phyloP scores from a whole-genome alignment of 2,329 filamentous ascomycete genomes.

The Phoma herbarum region DNA sequence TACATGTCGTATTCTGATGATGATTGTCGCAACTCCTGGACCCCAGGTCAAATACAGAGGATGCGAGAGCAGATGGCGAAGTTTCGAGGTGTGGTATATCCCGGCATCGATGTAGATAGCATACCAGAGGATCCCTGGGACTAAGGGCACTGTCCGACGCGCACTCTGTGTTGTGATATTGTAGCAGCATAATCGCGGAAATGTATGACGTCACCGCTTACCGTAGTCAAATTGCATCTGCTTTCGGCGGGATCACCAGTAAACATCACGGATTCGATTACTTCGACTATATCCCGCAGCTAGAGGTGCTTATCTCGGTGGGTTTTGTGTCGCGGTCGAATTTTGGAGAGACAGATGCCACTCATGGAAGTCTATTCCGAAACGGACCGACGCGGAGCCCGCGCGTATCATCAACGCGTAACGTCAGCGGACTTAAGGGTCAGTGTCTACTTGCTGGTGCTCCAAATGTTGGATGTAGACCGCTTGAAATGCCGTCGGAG shows the following conservation, averaged over 20 bases:
- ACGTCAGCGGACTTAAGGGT: background rate
- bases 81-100: conserved; percentile 8
- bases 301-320: background rate
- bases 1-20: conserved; percentile 6
- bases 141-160: background rate
- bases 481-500: background rate
- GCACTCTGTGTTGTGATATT: too few relatives aligned
- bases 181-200: background rate
- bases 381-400: background rate
- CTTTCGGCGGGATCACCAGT: background rate
- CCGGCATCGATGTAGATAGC: conserved; percentile 5
- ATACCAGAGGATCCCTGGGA: conserved; percentile 3
- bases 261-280: background rate
- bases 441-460: background rate
- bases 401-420: background rate
- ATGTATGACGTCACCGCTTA: background rate
- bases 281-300: too few relatives aligned
- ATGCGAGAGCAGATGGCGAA: conserved; percentile 17
- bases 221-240: background rate
- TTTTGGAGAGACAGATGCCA: background rate
- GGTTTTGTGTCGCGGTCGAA: background rate
- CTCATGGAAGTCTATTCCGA: background rate
- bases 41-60: conserved; percentile 12
- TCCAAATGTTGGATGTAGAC: background rate
- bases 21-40: conserved; percentile 2